Evolutionary conservation across 208 protist genomes (phyloP).

Genomic region (Trypanosoma platydactyli): DNA sequence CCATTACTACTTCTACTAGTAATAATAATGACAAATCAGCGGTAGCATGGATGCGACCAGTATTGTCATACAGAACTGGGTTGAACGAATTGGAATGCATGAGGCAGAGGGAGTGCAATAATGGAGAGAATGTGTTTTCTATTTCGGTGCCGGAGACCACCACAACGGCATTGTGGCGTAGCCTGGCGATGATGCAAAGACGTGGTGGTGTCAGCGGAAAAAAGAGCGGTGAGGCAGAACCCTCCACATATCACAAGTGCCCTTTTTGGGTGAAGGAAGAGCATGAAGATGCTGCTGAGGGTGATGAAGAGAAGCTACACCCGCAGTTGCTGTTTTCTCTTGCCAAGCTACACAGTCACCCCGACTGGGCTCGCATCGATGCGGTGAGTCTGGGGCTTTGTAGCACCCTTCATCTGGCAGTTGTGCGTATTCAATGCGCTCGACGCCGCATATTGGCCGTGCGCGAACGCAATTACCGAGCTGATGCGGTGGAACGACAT

Average conservation of each 20-base stretch:
- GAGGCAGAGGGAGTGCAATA: too few relatives aligned
- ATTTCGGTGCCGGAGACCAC: too few relatives aligned
- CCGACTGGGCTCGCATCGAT: slow-evolving; percentile 7
- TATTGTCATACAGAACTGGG: too few relatives aligned
- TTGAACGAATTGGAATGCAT: too few relatives aligned
- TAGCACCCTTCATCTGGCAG: slow-evolving; percentile 21
- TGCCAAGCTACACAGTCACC: slow-evolving; percentile 4
- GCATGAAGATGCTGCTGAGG: not conserved
- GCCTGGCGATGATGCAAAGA: too few relatives aligned
- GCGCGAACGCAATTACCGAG: not conserved
- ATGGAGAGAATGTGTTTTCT: too few relatives aligned
- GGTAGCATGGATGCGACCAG: too few relatives aligned
- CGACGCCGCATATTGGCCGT: slow-evolving; percentile 8
- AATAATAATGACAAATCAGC: not conserved
- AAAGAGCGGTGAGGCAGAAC: not conserved
- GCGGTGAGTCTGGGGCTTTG: slow-evolving; percentile 8
- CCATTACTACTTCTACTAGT: not conserved
- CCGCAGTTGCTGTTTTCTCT: not conserved
- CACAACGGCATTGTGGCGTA: too few relatives aligned
- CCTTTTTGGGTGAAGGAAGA: not conserved
- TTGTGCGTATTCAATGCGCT: slow-evolving; percentile 20
- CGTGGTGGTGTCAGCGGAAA: not conserved
- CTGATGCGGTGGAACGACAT: slow-evolving; percentile 13
- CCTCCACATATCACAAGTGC: not conserved
- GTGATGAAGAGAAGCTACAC: not conserved